Base-by-base conservation (phyloP, 208 protist genomes). In the Kentomonas sorsogonicus region DNA sequence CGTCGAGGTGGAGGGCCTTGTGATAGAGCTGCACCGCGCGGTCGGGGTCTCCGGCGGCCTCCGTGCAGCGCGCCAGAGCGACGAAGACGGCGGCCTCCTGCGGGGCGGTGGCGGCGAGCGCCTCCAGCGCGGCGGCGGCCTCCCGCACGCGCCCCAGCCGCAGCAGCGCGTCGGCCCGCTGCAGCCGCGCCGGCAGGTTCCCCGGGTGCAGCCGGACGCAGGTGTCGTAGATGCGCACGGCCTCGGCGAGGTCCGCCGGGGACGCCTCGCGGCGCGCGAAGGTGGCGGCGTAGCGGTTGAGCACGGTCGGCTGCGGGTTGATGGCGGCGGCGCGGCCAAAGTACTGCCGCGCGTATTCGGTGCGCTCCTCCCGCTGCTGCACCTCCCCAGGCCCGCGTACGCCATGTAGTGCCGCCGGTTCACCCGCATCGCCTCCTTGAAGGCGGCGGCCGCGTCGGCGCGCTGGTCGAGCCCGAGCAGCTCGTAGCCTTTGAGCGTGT, bases 321-420 rank as follows among this genome's bases (percentile, higher is more conserved):
- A 98, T 93, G 7, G 34, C 29, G 0, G 97, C 69, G 10, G 96
- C 96, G 39, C 79, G 62, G 29, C 62, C 44, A 64, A 98, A 98
- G 61, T 97, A 96, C 31, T 89, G 82, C 3, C 86, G 80, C 0
- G 96, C 93, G 3, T 84, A 18, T 36, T 94, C 74, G 38, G 93
- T 76, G 53, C 96, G 91, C 53, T 98, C 95, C 50, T 93, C 91
- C 15, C 90, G 60, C 33, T 91, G 85, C 53, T 93, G 93, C 18
- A 98, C 83, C 44, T 94, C 83, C 5, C 97, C 1, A 98, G 71
- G 7, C 97, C 96, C 33, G 97, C 97, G 74, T 95, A 98, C n/a
- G 96, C 94, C 53, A 97, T 98, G 77, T 98, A 98, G 66, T 98
- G 94, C 3, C 84, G 66, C 7, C 57, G 38, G 68, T 98, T 94